These are phyloP conservation scores for Spergularia marina DNA, from an alignment of 148 eudicot genomes.

Conservation along the genomic window DNA sequence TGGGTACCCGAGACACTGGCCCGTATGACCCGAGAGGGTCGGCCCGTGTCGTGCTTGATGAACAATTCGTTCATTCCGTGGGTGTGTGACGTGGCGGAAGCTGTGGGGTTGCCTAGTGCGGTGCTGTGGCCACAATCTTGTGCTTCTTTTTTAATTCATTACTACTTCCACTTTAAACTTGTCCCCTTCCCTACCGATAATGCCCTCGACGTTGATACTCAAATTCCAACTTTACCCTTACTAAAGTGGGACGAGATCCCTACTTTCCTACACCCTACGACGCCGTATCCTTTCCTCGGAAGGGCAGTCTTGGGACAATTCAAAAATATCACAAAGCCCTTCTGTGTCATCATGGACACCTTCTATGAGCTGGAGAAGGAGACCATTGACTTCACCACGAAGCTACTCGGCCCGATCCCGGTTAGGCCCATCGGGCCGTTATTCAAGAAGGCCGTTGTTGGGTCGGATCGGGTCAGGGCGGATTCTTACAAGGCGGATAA, in stretches of 20 bases:
- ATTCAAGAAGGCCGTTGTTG: conserved; percentile 29
- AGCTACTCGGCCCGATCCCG: conserved; percentile 30
- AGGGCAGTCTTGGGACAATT: conserved; percentile 61
- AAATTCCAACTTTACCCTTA: conserved; percentile 55
- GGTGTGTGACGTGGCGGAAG: conserved; percentile 78
- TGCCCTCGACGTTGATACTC: conserved; percentile 43
- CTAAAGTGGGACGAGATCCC: conserved; percentile 71
- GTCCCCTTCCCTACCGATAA: conserved; percentile 56
- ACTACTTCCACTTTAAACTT: conserved; percentile 43
- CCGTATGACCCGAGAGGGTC: conserved; percentile 39
- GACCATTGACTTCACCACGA: conserved; percentile 40
- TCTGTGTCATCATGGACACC: conserved; percentile 67
- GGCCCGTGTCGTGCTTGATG: conserved; percentile 67
- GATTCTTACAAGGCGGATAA: conserved; percentile 50
- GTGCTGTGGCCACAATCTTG: conserved; percentile 82
- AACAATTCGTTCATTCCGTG: conserved; percentile 82
- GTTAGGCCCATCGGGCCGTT: conserved; percentile 71
- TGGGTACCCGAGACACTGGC: conserved; percentile 46
- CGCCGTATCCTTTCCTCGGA: conserved; percentile 50
- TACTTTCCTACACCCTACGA: conserved; percentile 59
- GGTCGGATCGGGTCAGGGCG: conserved; percentile 30
- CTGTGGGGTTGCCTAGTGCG: conserved; percentile 50
- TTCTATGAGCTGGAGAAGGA: conserved; percentile 68
- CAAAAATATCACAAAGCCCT: conserved; percentile 49
- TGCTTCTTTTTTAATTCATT: conserved; percentile 59